Percentiles rank a stretch among this genome's conserved stretches.
Conservation (phyloP, 2,329 filamentous ascomycete genomes). For the Eutypa lata region DNA sequence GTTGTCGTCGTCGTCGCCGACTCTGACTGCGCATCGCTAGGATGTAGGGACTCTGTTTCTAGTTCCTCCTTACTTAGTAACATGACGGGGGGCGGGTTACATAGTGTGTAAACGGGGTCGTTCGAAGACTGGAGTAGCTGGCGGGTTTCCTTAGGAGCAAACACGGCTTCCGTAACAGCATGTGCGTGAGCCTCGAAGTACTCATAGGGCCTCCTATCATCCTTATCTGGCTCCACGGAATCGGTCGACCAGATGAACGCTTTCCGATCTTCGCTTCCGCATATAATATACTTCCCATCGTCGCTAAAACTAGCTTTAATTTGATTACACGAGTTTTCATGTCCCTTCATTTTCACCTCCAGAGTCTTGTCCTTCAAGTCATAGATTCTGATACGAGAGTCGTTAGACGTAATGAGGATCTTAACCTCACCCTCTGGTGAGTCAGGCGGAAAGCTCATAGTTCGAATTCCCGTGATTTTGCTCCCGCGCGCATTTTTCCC, state of each 20-base stretch:
- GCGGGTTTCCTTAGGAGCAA: conserved; percentile 77
- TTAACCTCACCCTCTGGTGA: conserved; percentile 65
- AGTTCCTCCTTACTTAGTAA: conserved; percentile 71
- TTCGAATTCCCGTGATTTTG: conserved; percentile 94
- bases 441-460: conserved; percentile 55
- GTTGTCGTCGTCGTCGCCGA: conserved; percentile 2
- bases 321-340: conserved; percentile 86
- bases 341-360: conserved; percentile 86
- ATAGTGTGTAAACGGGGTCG: conserved; percentile 93
- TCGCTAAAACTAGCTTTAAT: conserved; percentile 88
- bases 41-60: conserved; percentile 38
- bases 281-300: conserved; percentile 81
- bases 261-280: conserved; percentile 87
- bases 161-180: conserved; percentile 83
- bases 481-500: conserved; percentile 94
- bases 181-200: conserved; percentile 87
- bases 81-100: conserved; percentile 88
- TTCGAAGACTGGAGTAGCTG: conserved; percentile 76
- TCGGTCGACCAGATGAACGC: conserved; percentile 86
- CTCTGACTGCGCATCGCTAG: conserved; percentile 28
- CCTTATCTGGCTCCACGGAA: conserved; percentile 57
- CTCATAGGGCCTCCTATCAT: conserved; percentile 80
- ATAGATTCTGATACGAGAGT: conserved; percentile 88
- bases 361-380: conserved; percentile 80
- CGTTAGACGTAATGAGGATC: conserved; percentile 88